Evolutionary conservation across 768 basidiomycete genomes (phyloP).

Genomic region (Lactifluus echinatus): DNA sequence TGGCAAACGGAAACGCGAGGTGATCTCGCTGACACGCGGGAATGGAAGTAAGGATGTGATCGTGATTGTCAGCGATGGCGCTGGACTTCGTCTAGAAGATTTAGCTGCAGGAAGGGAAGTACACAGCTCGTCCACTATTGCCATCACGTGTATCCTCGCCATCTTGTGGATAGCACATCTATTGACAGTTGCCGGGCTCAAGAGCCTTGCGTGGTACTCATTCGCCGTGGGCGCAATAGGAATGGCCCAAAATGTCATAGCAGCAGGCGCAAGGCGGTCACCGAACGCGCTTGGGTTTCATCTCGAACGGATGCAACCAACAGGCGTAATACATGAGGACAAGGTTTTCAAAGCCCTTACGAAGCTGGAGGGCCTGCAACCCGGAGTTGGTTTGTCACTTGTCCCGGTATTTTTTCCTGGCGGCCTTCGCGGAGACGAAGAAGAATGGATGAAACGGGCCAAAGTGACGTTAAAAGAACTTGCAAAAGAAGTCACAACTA

Average conservation of each 20-base stretch:
- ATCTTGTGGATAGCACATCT: slow-evolving; percentile 24
- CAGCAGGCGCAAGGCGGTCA: slow-evolving; percentile 22
- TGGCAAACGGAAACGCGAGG: slow-evolving; percentile 18
- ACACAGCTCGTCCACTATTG: slow-evolving; percentile 7
- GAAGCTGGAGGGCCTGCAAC: slow-evolving; percentile 12
- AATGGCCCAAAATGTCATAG: slow-evolving; percentile 24
- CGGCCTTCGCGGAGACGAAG: slow-evolving; percentile 17
- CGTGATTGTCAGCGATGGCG: slow-evolving; percentile 26
- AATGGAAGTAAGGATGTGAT: slow-evolving; percentile 26
- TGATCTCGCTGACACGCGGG: slow-evolving; percentile 26
- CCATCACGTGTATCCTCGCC: slow-evolving; percentile 15
- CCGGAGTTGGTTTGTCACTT: slow-evolving; percentile 18
- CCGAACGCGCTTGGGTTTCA: slow-evolving; percentile 23
- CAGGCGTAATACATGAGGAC: slow-evolving; percentile 5
- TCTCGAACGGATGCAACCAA: slow-evolving; percentile 8
- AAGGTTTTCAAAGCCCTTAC: slow-evolving; percentile 21
- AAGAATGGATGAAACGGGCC: background rate
- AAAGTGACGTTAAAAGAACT: background rate
- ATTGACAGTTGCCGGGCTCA: slow-evolving; percentile 23
- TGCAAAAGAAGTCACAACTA: background rate
- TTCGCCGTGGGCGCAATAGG: slow-evolving; percentile 23
- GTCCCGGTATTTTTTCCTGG: slow-evolving; percentile 21
- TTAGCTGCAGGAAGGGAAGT: slow-evolving; percentile 24
- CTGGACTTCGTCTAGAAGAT: slow-evolving; percentile 26
- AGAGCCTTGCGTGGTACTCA: slow-evolving; percentile 22